Conservation (phyloP, 305 asterid genomes). For the Rubia occidens region DNA sequence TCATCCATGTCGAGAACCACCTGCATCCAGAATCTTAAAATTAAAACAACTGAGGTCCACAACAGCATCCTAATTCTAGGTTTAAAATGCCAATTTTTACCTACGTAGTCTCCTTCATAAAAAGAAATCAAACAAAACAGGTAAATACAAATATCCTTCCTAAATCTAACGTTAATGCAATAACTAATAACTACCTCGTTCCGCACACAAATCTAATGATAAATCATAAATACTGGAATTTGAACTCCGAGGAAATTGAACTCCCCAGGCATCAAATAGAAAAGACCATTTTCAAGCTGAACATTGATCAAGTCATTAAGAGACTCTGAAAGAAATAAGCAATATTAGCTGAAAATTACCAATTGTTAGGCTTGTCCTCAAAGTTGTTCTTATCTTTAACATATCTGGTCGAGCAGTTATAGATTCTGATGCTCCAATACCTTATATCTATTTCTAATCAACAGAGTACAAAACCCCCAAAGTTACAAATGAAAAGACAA, state of each 20-base stretch:
- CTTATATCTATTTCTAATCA: too few species aligned
- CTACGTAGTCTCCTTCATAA: background rate
- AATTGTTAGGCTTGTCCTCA: conserved; percentile 70
- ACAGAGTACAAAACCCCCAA: background rate
- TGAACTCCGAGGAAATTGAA: background rate
- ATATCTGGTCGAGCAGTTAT: conserved; percentile 86
- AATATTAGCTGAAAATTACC: conserved; percentile 38
- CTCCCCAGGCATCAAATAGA: background rate
- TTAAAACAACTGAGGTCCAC: background rate
- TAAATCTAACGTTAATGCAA: background rate
- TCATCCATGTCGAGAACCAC: conserved; percentile 42
- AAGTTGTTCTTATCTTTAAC: conserved; percentile 64
- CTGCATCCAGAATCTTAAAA: conserved; percentile 22
- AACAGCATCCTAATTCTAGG: conserved; percentile 1
- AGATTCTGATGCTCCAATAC: conserved; percentile 76
- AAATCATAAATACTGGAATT: background rate
- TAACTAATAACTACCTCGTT: conserved; percentile 1
- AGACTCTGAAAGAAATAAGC: background rate
- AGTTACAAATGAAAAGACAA: too few species aligned
- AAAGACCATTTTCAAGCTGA: background rate
- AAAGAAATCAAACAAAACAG: background rate
- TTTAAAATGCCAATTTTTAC: too few species aligned
- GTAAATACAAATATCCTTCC: background rate
- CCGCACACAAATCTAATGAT: conserved; percentile 5
- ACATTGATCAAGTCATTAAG: background rate